Evolutionary conservation across 148 eudicot genomes (phyloP).

Genomic region (Hydrangea macrophylla): DNA sequence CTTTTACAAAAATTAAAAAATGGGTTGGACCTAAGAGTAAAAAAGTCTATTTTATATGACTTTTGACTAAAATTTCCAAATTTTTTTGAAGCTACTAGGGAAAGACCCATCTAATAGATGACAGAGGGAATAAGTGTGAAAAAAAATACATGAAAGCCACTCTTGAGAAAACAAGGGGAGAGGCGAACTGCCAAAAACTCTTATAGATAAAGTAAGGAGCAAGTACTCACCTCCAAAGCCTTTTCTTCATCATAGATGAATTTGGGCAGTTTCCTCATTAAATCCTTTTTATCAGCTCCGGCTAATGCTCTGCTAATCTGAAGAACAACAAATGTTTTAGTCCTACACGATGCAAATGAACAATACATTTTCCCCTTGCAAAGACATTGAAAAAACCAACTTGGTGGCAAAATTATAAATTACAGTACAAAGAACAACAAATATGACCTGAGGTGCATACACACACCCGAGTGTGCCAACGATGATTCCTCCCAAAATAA

Average conservation of each 20-base stretch:
- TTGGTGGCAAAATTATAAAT: background rate
- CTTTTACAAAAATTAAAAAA: too few relatives aligned
- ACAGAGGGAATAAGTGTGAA: background rate
- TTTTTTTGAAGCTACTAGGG: too few relatives aligned
- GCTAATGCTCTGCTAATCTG: slow-evolving; percentile 86
- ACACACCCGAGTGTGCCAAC: slow-evolving; percentile 78
- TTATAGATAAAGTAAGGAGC: background rate
- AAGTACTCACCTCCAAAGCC: slow-evolving; percentile 67
- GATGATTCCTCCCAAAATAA: slow-evolving; percentile 79
- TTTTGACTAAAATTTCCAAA: too few relatives aligned
- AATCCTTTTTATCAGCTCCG: slow-evolving; percentile 76
- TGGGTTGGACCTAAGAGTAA: too few relatives aligned
- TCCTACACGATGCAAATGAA: background rate
- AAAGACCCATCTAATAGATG: too few relatives aligned
- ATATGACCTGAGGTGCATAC: slow-evolving; percentile 87
- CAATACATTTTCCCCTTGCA: too few relatives aligned
- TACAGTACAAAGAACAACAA: slow-evolving; percentile 5
- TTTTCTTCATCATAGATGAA: slow-evolving; percentile 88
- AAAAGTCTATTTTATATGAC: too few relatives aligned
- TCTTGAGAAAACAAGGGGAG: background rate
- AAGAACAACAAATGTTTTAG: slow-evolving; percentile 1
- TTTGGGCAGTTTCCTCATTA: slow-evolving; percentile 77
- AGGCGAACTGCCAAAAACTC: background rate
- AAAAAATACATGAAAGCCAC: background rate
- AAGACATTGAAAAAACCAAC: background rate